Evolutionary conservation across 345 rosid species (phyloP).

Genomic region (Gynandropsis gynandra): DNA sequence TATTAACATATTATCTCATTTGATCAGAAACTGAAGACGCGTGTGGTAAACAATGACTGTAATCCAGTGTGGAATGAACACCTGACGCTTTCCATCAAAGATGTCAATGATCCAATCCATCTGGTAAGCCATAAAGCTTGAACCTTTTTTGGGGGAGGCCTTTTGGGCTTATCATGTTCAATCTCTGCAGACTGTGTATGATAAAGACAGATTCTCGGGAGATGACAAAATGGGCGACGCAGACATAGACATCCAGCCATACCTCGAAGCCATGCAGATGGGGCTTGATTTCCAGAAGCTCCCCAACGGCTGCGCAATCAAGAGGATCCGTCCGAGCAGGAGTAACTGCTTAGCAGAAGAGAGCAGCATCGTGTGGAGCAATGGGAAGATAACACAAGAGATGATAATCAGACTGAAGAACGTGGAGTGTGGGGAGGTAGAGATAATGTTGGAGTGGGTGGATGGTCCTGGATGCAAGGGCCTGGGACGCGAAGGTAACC

Average conservation of each 20-base stretch:
- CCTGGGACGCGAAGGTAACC: conserved; percentile 29
- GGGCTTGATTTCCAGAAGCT: conserved; percentile 37
- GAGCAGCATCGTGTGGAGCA: conserved; percentile 42
- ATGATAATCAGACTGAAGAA: conserved; percentile 50
- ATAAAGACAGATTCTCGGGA: conserved; percentile 57
- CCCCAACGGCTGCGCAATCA: conserved; percentile 52
- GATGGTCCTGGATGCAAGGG: conserved; percentile 43
- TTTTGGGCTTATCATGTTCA: too few relatives aligned
- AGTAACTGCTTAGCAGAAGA: conserved; percentile 56
- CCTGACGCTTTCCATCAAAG: conserved; percentile 57
- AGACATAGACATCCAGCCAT: conserved; percentile 49
- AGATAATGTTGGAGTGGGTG: conserved; percentile 62
- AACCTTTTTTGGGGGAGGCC: neutral
- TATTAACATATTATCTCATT: too few relatives aligned
- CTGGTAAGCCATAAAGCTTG: conserved; percentile 40
- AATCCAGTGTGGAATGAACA: conserved; percentile 88
- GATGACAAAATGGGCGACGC: conserved; percentile 92
- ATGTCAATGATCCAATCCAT: conserved; percentile 40
- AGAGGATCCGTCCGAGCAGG: conserved; percentile 44
- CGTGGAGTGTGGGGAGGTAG: conserved; percentile 61
- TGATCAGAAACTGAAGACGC: conserved; percentile 76
- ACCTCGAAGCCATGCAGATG: conserved; percentile 46
- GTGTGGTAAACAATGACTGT: conserved; percentile 52
- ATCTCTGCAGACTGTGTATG: conserved; percentile 73
- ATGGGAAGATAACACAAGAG: conserved; percentile 54